phyloP scores from a whole-genome alignment of 768 basidiomycete species.

The Lactarius hatsudake region DNA sequence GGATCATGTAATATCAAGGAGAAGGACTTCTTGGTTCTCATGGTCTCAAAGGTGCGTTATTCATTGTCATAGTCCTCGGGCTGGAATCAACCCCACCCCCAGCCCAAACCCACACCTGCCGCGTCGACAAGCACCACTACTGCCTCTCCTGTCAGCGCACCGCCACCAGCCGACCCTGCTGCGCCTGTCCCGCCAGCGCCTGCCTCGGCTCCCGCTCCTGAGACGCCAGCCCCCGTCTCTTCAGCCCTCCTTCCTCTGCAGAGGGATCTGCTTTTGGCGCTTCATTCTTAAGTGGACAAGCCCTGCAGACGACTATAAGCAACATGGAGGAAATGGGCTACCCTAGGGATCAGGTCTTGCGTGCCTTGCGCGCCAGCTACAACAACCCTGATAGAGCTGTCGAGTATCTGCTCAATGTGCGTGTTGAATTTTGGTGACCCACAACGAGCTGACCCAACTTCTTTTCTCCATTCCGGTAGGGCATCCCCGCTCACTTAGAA shows the following conservation, averaged over 20 bases:
- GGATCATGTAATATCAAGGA: conserved; percentile 91
- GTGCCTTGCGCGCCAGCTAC: conserved; percentile 87
- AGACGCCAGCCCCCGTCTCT: conserved; percentile 35
- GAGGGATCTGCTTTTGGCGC: conserved; percentile 42
- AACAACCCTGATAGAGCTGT: conserved; percentile 98
- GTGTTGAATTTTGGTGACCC: conserved; percentile 31
- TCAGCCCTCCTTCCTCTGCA: conserved; percentile 34
- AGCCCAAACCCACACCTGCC: conserved; percentile 57
- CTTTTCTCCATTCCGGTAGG: conserved; percentile 43
- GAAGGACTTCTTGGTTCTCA: conserved; percentile 98
- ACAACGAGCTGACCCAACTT: conserved; percentile 17
- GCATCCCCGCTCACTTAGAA: conserved; percentile 72
- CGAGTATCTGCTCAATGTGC: conserved; percentile 93
- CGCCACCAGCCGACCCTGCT: conserved; percentile 33
- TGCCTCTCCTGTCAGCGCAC: conserved; percentile 32
- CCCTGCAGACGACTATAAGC: conserved; percentile 70
- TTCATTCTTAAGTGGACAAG: conserved; percentile 74
- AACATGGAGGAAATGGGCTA: conserved; percentile 97
- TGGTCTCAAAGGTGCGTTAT: conserved; percentile 88
- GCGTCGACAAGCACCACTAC: conserved; percentile 34
- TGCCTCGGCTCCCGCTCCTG: conserved; percentile 36
- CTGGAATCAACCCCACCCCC: background rate
- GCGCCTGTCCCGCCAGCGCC: conserved; percentile 34
- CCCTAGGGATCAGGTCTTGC: conserved; percentile 74
- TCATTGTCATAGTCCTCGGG: background rate